Evolutionary conservation across 2,329 filamentous ascomycete species (phyloP).

Genomic region (Lomentospora prolificans): DNA sequence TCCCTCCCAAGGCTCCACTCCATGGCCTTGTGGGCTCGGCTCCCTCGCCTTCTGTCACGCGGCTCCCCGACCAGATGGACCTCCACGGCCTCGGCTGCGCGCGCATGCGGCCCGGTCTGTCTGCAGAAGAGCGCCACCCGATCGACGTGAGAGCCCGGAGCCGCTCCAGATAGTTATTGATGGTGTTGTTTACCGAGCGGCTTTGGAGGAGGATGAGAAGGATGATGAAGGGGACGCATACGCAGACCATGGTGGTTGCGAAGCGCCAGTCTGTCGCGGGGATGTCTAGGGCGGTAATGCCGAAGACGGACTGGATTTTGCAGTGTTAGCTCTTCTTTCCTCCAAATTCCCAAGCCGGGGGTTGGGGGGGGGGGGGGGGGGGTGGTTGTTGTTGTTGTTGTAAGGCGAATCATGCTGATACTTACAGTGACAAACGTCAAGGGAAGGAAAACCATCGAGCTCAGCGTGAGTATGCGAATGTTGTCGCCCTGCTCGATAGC

Average conservation of each 20-base stretch:
- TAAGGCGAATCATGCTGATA: not conserved
- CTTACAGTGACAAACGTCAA: slow-evolving; percentile 48
- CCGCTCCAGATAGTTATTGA: not conserved
- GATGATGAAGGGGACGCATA: slow-evolving; percentile 40
- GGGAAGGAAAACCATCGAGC: slow-evolving; percentile 52
- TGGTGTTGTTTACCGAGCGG: slow-evolving; percentile 21
- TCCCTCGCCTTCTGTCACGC: not conserved
- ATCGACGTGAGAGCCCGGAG: not conserved
- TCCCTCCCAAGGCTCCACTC: not conserved
- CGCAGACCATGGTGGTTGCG: slow-evolving; percentile 54
- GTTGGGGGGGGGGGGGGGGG: not conserved
- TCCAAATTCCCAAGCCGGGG: not conserved
- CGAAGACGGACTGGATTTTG: slow-evolving; percentile 37
- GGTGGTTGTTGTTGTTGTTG: not conserved
- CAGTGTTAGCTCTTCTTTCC: not conserved
- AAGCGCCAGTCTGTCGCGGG: slow-evolving; percentile 34
- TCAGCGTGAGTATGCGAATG: slow-evolving; percentile 49
- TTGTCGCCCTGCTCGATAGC: slow-evolving; percentile 56
- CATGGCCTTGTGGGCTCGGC: not conserved
- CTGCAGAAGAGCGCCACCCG: not conserved
- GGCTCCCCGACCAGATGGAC: not conserved
- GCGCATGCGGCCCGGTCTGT: not conserved
- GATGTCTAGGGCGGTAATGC: slow-evolving; percentile 37
- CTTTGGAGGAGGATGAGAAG: slow-evolving; percentile 36
- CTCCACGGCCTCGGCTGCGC: not conserved